phyloP scores from a whole-genome alignment of 1,284 basidiomycete species.

The Schizopora paradoxa region DNA sequence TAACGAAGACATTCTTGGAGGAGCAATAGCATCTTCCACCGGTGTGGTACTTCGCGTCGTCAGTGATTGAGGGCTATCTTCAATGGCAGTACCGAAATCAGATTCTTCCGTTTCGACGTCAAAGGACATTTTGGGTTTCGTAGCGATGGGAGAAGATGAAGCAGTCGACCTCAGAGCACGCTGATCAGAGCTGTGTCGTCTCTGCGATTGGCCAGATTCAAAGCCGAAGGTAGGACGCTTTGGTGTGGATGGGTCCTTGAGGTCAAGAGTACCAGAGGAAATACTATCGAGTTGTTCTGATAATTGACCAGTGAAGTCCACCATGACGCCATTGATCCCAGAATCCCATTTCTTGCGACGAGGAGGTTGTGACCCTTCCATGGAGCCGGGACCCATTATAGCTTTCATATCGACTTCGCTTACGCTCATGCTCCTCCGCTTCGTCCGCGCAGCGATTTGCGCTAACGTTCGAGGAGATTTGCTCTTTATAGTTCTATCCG shows the following conservation, averaged over 20 bases:
- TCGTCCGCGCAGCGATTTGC: slow-evolving; percentile 33
- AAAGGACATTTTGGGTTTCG: slow-evolving; percentile 30
- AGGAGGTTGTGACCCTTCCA: slow-evolving; percentile 31
- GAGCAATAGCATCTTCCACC: slow-evolving; percentile 37
- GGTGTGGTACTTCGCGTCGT: slow-evolving; percentile 14
- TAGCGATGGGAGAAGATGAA: slow-evolving; percentile 31
- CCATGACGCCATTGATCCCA: slow-evolving; percentile 53
- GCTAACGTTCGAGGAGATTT: slow-evolving; percentile 21
- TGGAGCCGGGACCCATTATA: slow-evolving; percentile 31
- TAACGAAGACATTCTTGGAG: slow-evolving; percentile 56
- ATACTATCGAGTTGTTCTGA: slow-evolving; percentile 52
- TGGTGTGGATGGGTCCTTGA: slow-evolving; percentile 58
- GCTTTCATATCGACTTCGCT: slow-evolving; percentile 60
- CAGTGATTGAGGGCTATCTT: background rate
- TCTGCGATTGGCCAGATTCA: slow-evolving; percentile 24
- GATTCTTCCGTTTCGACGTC: slow-evolving; percentile 25
- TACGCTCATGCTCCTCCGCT: slow-evolving; percentile 71
- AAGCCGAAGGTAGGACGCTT: slow-evolving; percentile 26
- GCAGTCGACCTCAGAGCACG: slow-evolving; percentile 17
- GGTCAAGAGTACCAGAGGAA: slow-evolving; percentile 46
- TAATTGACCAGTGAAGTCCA: slow-evolving; percentile 65
- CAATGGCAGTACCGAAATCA: background rate
- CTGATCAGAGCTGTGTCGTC: slow-evolving; percentile 10
- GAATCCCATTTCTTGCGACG: slow-evolving; percentile 27
- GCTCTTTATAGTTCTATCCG: slow-evolving; percentile 21